Evolutionary conservation across 495 filamentous ascomycete genomes (phyloP).

Genomic region (Hypoxylon rickii): DNA sequence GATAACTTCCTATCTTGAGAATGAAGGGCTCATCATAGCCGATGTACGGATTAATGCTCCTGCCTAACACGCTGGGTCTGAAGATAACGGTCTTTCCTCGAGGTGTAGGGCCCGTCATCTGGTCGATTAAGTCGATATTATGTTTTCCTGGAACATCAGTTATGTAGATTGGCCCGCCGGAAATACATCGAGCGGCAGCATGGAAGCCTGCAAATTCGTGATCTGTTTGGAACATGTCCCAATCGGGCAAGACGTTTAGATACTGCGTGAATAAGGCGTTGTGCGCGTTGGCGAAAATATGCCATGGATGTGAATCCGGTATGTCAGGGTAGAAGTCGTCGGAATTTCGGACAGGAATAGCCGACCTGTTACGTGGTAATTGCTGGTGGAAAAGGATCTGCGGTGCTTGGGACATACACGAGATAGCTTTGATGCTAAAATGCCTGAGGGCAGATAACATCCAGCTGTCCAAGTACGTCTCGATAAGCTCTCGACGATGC

Average conservation of each 20-base stretch:
- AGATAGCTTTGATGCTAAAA: slow-evolving; percentile 78
- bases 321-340: slow-evolving; percentile 93
- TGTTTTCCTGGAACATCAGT: slow-evolving; percentile 87
- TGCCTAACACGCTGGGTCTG: slow-evolving; percentile 71
- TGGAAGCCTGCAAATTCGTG: slow-evolving; percentile 81
- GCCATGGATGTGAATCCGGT: slow-evolving; percentile 82
- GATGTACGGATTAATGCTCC: slow-evolving; percentile 71
- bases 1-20: slow-evolving; percentile 78
- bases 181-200: slow-evolving; percentile 85
- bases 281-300: slow-evolving; percentile 91
- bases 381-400: slow-evolving; percentile 84
- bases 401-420: slow-evolving; percentile 89
- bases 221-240: slow-evolving; percentile 98
- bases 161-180: slow-evolving; percentile 90
- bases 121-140: slow-evolving; percentile 68
- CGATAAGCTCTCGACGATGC: slow-evolving; percentile 68
- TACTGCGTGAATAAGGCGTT: slow-evolving; percentile 79
- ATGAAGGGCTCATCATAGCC: slow-evolving; percentile 72
- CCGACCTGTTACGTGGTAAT: slow-evolving; percentile 70
- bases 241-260: slow-evolving; percentile 70
- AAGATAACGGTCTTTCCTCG: slow-evolving; percentile 75
- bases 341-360: slow-evolving; percentile 78
- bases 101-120: slow-evolving; percentile 73
- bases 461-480: slow-evolving; percentile 86
- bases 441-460: slow-evolving; percentile 72